phyloP scores from a whole-genome alignment of 2,329 filamentous ascomycete species.

The Xylariales sp. region DNA sequence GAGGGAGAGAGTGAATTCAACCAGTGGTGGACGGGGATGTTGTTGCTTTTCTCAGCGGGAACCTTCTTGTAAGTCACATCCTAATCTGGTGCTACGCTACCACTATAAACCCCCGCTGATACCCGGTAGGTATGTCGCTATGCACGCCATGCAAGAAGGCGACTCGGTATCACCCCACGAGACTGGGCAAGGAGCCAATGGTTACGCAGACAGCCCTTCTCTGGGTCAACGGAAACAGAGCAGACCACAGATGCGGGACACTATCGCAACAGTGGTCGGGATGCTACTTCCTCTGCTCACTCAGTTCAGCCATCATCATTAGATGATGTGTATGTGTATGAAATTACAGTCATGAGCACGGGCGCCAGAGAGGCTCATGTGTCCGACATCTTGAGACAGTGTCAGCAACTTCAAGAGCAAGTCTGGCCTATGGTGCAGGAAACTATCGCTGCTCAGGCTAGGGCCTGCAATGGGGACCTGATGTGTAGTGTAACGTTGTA shows the following conservation, averaged over 20 bases:
- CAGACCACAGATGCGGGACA: conserved; percentile 62
- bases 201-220: conserved; percentile 46
- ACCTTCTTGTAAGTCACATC: conserved; percentile 83
- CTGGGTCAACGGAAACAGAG: conserved; percentile 44
- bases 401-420: no score
- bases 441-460: no score
- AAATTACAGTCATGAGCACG: no score
- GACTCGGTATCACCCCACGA: conserved; percentile 46
- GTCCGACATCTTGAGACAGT: no score
- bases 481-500: no score
- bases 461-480: no score
- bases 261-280: conserved; percentile 64
- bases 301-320: conserved; percentile 73
- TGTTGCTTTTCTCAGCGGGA: conserved; percentile 90
- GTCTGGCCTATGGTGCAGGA: no score
- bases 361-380: no score
- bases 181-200: conserved; percentile 44
- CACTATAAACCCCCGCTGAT: no score
- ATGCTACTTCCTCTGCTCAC: conserved; percentile 76
- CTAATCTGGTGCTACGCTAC: no score
- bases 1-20: conserved; percentile 46
- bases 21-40: conserved; percentile 86
- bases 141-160: conserved; percentile 95
- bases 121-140: conserved; percentile 90
- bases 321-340: conserved; percentile 6